Evolutionary conservation across 2,329 filamentous ascomycete species (phyloP), one percentile per base, ranked within the genome.

Genomic region (Alternaria sp.): DNA sequence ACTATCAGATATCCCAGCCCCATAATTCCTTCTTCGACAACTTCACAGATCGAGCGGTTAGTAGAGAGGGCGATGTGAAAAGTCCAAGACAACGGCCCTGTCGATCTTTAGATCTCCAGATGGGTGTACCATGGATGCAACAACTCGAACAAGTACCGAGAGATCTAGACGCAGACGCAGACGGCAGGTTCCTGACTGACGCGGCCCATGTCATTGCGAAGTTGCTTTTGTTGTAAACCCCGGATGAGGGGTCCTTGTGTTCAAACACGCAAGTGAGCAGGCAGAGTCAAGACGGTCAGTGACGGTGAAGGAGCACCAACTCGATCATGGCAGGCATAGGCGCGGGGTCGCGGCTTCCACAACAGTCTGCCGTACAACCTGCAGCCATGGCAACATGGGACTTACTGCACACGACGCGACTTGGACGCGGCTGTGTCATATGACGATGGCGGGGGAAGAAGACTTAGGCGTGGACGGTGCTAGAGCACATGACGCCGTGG

Each of bases 401-500:
- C 17, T 25, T 26, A 23, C 23, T 45, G 52, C 8, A 55, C 23
- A 19, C 21, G 52, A 59, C 57, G 45, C 50, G 49, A 59, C 49
- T 12, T 44, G 47, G 57, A 47, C 49, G 25, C 44, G 57, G 40
- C 57, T 26, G 44, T 47, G 46, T 44, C 36, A 47, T 40, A 55
- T 30, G 49, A n/a, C 36, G 23, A 53, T 25, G 46, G 43, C 12
- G 46, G 46, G 43, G 47, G 44, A 56, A 30, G 19, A 56, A 45
- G 32, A 30, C 45, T 57, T 40, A 32, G 40, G 47, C 26, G 61
- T 26, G 44, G n/a, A 36, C 12, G 49, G 25, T 36, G 43, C 44
- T 28, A 32, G 32, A 60, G 52, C 53, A 54, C 62, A 49, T 59
- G 55, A 40, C 40, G 47, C 32, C 15, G 17, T 26, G 59, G 54